These are phyloP conservation scores for Cladophialophora yegresii DNA, from an alignment of 2,329 filamentous ascomycete species.

Conservation along the genomic window DNA sequence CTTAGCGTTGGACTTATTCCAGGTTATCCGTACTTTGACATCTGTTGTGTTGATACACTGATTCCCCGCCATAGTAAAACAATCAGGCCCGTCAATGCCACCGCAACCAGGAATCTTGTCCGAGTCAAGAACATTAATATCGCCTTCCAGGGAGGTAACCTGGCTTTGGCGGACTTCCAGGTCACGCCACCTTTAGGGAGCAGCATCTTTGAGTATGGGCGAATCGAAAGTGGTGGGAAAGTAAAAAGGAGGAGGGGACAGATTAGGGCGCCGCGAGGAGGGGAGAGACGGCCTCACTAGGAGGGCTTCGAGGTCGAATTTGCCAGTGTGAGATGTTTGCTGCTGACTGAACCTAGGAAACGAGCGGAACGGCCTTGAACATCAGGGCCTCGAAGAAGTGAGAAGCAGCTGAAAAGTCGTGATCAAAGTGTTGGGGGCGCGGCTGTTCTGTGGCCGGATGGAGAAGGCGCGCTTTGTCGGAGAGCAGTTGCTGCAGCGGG, in stretches of 20 bases:
- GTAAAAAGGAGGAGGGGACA: conserved; percentile 11
- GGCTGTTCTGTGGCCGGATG: not conserved
- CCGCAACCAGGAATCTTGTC: conserved; percentile 73
- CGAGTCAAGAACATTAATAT: conserved; percentile 70
- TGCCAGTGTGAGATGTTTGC: conserved; percentile 22
- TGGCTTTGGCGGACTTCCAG: conserved; percentile 86
- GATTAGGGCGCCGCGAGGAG: not conserved
- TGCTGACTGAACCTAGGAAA: conserved; percentile 15
- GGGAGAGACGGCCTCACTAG: conserved; percentile 23
- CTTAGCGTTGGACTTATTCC: not conserved
- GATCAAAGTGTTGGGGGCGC: conserved; percentile 2
- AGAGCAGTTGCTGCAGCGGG: not conserved
- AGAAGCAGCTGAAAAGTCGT: conserved; percentile 3
- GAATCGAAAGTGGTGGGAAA: conserved; percentile 10
- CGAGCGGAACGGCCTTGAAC: conserved; percentile 29
- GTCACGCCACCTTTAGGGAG: conserved; percentile 84
- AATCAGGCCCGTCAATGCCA: conserved; percentile 69
- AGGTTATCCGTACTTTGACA: conserved; percentile 72
- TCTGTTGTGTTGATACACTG: conserved; percentile 75
- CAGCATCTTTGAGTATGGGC: conserved; percentile 65
- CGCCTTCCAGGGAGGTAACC: conserved; percentile 74
- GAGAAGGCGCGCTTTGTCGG: not conserved
- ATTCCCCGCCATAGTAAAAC: conserved; percentile 88
- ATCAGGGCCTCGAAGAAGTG: conserved; percentile 19
- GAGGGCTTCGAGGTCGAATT: conserved; percentile 26